These are phyloP conservation scores for Xylona heveae DNA, from an alignment of 495 filamentous ascomycete species.

Conservation along the genomic window DNA sequence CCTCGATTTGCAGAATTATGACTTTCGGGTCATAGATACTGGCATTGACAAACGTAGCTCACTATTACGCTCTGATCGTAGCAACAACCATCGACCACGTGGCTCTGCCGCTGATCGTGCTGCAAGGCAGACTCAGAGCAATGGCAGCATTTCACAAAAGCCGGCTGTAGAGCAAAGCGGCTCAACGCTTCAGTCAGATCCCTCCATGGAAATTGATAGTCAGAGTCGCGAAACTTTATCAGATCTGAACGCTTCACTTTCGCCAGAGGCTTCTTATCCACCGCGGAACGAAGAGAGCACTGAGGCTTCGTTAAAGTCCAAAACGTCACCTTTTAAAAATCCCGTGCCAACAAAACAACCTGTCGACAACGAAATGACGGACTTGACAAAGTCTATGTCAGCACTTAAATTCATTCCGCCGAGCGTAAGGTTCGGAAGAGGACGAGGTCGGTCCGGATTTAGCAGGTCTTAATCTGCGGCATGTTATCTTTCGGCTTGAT, in stretches of 20 bases:
- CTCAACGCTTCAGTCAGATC: no score
- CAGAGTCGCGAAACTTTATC: no score
- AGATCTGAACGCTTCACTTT: no score
- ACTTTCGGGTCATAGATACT: conserved; percentile 71
- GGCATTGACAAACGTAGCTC: conserved; percentile 72
- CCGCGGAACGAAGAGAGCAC: no score
- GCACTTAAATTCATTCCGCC: conserved; percentile 61
- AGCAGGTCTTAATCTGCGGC: conserved; percentile 6
- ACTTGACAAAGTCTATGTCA: conserved; percentile 62
- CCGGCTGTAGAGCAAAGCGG: no score
- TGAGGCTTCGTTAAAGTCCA: no score
- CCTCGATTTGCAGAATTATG: conserved; percentile 38
- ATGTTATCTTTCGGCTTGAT: no score
- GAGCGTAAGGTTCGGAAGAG: conserved; percentile 50
- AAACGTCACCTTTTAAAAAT: no score
- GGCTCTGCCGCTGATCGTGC: conserved; percentile 21
- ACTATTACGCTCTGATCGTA: conserved; percentile 37
- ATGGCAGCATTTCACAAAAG: conserved; percentile 9
- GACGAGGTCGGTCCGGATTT: conserved; percentile 24
- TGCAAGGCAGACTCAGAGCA: conserved; percentile 9
- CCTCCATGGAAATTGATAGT: no score
- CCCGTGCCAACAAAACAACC: no score
- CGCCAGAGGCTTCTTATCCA: no score
- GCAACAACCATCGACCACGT: conserved; percentile 27
- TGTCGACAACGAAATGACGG: conserved; percentile 40